Evolutionary conservation across 345 rosid genomes (phyloP), one percentile per base, ranked within the genome.

Genomic region (Gossypium arboreum): DNA sequence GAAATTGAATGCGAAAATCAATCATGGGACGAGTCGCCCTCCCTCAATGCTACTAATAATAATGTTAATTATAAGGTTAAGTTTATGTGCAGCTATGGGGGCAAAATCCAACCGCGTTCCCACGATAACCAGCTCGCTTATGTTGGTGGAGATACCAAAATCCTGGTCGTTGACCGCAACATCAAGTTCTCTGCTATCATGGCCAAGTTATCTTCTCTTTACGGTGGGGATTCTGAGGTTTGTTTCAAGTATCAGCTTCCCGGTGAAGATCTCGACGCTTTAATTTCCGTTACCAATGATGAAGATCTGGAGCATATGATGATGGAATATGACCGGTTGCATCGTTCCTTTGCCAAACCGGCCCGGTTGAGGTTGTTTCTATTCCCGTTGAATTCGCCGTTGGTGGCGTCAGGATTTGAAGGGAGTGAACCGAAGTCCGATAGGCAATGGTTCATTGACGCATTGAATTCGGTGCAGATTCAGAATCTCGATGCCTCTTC

Each of bases 281-380:
- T 90, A 77, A 84, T 88, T 73, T 88, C 91, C 3, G 89, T 90
- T 54, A 86, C 91, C 55, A 86, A 85, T 68, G 89, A 88, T 48
- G 94, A 89, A 79, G 94, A 89, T 74, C 86, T 90, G 44, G 89
- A 84, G 62, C 91, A 84, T 68, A 85, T 90, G 91, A 84, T 90
- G 90, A 54, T 84, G 27, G 91, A 90, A 73, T 88, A 85, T 67
- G 94, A 90, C 10, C 84, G 91, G 34, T 73, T 86, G 52, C 61
- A 68, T 65, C 85, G 86, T 12, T 77, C 76, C 54, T 81, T 82
- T 3, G 68, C 83, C 13, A 88, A 88, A 75, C 86, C 90, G 22
- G 87, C 87, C 20, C 58, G 90, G 52, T 72, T 88, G 75, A 73
- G 94, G 65, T 66, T 90, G 16, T 90, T 90, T 69, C 29, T 86